A percentile compares a stretch with the other conserved stretches of the same genome.
Conservation (phyloP, 2,329 filamentous ascomycete species). For the Aspergillus sp. region DNA sequence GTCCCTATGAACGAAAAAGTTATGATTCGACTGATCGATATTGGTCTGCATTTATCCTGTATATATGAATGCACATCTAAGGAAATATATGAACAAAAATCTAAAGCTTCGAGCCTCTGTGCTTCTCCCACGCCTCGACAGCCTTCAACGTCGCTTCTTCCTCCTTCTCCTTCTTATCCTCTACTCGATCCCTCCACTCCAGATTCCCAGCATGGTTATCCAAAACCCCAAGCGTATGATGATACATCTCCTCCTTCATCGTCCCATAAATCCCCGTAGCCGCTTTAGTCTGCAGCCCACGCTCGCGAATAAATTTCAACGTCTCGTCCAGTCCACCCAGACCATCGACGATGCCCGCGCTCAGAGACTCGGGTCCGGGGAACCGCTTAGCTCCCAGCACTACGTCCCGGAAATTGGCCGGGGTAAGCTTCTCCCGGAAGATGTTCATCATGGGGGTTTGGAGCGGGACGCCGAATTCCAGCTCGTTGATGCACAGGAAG, state of each 20-base stretch:
- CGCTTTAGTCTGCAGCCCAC: constrained; percentile 57
- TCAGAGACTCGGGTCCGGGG: constrained; percentile 57
- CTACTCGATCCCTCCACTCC: constrained; percentile 41
- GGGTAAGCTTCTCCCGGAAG: constrained; percentile 64
- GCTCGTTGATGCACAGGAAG: constrained; percentile 76
- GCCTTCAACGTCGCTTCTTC: constrained; percentile 41
- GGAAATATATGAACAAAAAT: not conserved
- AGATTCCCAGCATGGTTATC: constrained; percentile 48
- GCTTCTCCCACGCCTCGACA: constrained; percentile 49
- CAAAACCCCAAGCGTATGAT: constrained; percentile 58
- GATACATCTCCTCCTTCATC: constrained; percentile 73
- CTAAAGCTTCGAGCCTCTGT: constrained; percentile 27
- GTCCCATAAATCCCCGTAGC: constrained; percentile 63
- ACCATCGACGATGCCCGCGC: constrained; percentile 64
- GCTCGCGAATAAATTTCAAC: constrained; percentile 55
- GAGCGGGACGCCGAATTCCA: constrained; percentile 73
- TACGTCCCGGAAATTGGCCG: constrained; percentile 55
- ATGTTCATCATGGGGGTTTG: constrained; percentile 68
- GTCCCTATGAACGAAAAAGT: no score
- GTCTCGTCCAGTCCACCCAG: constrained; percentile 62
- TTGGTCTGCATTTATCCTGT: no score
- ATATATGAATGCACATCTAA: no score
- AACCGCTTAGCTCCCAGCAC: constrained; percentile 72
- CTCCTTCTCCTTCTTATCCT: constrained; percentile 41
- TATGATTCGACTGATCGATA: no score